Conservation (phyloP, 129 eudicot genomes). For the Deinandra increscens region DNA sequence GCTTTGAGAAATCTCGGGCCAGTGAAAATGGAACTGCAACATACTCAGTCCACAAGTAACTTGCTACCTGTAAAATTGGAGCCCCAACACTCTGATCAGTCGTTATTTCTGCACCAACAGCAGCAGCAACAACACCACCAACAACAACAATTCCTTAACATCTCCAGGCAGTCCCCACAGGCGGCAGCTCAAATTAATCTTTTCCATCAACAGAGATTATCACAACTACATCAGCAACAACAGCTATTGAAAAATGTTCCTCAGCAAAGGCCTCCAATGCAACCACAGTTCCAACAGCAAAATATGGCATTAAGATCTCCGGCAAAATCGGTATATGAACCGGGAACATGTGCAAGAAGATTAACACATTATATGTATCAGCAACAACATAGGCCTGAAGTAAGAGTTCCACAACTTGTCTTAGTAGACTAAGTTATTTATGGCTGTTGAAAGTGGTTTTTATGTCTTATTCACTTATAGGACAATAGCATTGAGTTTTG, state of each 20-base stretch:
- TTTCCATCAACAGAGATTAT: slow-evolving; percentile 82
- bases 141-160: slow-evolving; percentile 49
- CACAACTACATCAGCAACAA: slow-evolving; percentile 91
- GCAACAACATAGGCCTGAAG: slow-evolving; percentile 98
- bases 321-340: slow-evolving; percentile 82
- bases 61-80: slow-evolving; percentile 77
- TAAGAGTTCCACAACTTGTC: slow-evolving; percentile 28
- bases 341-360: slow-evolving; percentile 94
- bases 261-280: slow-evolving; percentile 71
- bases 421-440: no score
- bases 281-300: slow-evolving; percentile 56
- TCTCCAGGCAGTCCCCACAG: slow-evolving; percentile 92
- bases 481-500: slow-evolving; percentile 95
- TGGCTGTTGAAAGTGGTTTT: background rate
- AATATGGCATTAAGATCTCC: slow-evolving; percentile 57
- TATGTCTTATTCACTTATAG: slow-evolving; percentile 39
- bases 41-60: slow-evolving; percentile 65
- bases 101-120: slow-evolving; percentile 63
- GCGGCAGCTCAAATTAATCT: slow-evolving; percentile 67
- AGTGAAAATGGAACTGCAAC: slow-evolving; percentile 85
- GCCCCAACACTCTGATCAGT: slow-evolving; percentile 76
- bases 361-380: slow-evolving; percentile 96
- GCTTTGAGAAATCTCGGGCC: slow-evolving; percentile 65
- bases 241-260: slow-evolving; percentile 79
- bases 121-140: slow-evolving; percentile 59